A percentile compares a stretch with the other conserved stretches of the same genome.
Evolutionary conservation across 129 eudicot species (phyloP).

Genomic region (Pittosporum tobira): DNA sequence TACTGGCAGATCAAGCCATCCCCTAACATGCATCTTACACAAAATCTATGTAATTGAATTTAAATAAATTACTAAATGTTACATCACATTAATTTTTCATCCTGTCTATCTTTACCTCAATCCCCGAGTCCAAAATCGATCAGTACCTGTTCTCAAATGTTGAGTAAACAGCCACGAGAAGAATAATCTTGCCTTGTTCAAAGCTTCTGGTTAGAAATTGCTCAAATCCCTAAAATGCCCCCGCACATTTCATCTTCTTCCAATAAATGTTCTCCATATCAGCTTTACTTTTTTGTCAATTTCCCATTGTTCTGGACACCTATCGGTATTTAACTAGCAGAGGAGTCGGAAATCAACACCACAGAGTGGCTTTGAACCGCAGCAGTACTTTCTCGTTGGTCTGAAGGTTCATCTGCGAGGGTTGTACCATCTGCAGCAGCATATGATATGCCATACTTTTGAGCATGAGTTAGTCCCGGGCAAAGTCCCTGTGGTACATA

Average conservation of each 20-base stretch:
- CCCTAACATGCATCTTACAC: neutral
- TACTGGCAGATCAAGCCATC: neutral
- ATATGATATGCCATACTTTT: slow-evolving; percentile 62
- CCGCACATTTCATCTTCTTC: slow-evolving; percentile 2
- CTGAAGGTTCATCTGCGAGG: slow-evolving; percentile 25
- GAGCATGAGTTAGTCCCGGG: slow-evolving; percentile 78
- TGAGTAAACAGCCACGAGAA: too few species aligned
- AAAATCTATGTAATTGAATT: neutral
- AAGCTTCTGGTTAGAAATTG: neutral
- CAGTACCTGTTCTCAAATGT: too few species aligned
- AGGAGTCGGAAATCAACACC: slow-evolving; percentile 27
- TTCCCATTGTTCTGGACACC: slow-evolving; percentile 3
- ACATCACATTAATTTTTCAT: neutral
- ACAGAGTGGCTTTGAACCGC: slow-evolving; percentile 28
- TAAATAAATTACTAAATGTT: neutral
- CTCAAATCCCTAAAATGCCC: too few species aligned
- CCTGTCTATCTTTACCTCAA: neutral
- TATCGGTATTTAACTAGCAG: slow-evolving; percentile 7
- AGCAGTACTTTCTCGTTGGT: slow-evolving; percentile 14
- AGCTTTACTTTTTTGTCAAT: slow-evolving; percentile 5
- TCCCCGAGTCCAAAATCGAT: neutral
- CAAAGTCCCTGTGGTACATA: slow-evolving; percentile 59
- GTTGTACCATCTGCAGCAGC: slow-evolving; percentile 29
- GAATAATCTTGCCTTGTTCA: too few species aligned
- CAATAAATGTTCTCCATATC: neutral